Percentiles rank a stretch among this genome's conserved stretches.
phyloP scores from a whole-genome alignment of 257 asterid species.

The Lantana camara region DNA sequence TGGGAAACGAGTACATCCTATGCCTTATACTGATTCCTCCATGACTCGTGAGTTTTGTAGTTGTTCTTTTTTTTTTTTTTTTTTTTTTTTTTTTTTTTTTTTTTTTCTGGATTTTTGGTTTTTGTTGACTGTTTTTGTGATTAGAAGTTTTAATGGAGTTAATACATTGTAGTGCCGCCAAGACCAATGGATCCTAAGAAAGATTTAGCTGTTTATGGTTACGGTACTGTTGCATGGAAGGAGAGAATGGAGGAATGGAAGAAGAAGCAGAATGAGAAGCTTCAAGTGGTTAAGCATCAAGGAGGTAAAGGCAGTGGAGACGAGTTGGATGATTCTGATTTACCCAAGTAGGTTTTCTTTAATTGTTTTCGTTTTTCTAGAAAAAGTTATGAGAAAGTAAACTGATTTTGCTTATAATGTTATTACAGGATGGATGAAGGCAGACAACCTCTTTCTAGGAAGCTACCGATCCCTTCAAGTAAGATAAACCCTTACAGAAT shows the following conservation, averaged over 20 bases:
- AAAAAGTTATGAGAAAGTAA: not conserved
- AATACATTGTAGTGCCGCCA: conserved; percentile 60
- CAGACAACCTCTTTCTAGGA: conserved; percentile 87
- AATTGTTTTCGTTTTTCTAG: conserved; percentile 6
- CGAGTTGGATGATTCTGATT: conserved; percentile 70
- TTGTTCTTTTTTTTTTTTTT: not conserved
- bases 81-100: not conserved
- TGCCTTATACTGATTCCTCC: conserved; percentile 67
- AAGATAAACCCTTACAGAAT: conserved; percentile 80
- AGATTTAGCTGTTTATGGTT: conserved; percentile 85
- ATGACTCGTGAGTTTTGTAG: conserved; percentile 65
- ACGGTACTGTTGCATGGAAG: conserved; percentile 91
- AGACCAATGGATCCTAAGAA: conserved; percentile 91
- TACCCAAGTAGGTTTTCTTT: conserved; percentile 69
- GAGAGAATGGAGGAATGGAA: conserved; percentile 96
- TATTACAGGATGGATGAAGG: conserved; percentile 84
- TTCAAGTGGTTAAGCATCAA: conserved; percentile 84
- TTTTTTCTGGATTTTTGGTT: not conserved
- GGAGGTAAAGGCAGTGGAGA: conserved; percentile 63
- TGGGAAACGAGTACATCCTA: conserved; percentile 71
- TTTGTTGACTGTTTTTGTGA: conserved; percentile 4
- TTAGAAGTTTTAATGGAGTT: conserved; percentile 20
- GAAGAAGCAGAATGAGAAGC: conserved; percentile 72
- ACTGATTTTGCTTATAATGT: conserved; percentile 5
- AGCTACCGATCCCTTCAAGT: conserved; percentile 81